Base-by-base conservation (phyloP, 2,329 filamentous ascomycete genomes). In the Stemphylium beticola region DNA sequence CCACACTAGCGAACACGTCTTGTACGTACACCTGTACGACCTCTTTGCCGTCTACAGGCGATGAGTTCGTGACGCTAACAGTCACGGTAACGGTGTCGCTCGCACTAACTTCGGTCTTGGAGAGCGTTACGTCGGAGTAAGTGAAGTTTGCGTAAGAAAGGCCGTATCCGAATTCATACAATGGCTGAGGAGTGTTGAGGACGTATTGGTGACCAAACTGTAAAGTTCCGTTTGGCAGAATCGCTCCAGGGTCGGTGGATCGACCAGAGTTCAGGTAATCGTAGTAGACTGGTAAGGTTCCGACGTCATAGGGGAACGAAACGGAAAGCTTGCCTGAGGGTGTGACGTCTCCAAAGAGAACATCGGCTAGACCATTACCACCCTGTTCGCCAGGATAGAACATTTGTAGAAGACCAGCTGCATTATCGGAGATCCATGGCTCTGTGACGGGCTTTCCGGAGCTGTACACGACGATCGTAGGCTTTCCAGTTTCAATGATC, bases 341-440 rank as follows among this genome's bases (percentile, higher is more conserved):
- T 71, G 87, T 89, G 47, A 83, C 81, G 49, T 84, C 78, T 22
- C 87, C 87, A 42, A 67, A 76, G 1, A 90, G 78, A 26, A 90
- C 78, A 57, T 89, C 85, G 0, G 87, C 87, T 1, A 90, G 79
- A 1, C 87, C 87, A 54, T 86, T 77, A 0, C 87, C 87, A 20
- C 87, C 87, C 75, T 90, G 79, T 64, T 90, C 87, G 0, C 85
- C 87, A 6, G 87, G 87, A 64, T 91, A 92, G 75, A 91, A 91
- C 72, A 91, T 88, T 68, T 91, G 88, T 0, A 91, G 77, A 0
- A 92, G 80, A 0, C 87, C 87, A 0, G 85, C 79, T 0, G 88
- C 86, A 22, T 81, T 80, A 29, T 83, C 79, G 0, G 85, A 86
- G 68, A 91, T 87, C 89, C 88, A 91, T 4, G 86, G 81, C 71